Evolutionary conservation across 2,329 filamentous ascomycete species (phyloP).

Genomic region (Myriosclerotinia scirpicola): DNA sequence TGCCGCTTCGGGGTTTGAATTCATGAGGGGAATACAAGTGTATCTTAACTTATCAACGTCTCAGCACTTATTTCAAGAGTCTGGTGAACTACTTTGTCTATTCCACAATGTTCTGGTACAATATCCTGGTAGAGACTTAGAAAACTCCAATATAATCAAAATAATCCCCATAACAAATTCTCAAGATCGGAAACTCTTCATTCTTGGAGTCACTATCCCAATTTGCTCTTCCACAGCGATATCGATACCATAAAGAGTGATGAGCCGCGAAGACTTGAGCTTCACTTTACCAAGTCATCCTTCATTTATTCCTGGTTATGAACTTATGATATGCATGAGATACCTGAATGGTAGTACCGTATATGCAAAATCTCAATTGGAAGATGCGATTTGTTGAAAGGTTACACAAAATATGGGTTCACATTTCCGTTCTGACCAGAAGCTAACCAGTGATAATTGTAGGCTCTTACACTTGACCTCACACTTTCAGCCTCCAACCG

Average conservation of each 20-base stretch:
- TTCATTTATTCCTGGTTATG: neutral
- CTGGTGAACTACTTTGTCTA: neutral
- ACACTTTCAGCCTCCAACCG: no score
- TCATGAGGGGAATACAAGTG: neutral
- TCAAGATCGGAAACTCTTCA: no score
- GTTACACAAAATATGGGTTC: constrained; percentile 7
- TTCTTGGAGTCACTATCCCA: no score
- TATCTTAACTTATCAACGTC: neutral
- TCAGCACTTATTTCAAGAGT: neutral
- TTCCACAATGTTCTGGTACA: neutral
- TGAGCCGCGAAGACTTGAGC: neutral
- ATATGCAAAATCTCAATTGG: neutral
- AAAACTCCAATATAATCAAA: neutral
- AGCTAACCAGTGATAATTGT: neutral
- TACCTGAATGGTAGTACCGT: neutral
- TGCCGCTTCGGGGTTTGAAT: neutral
- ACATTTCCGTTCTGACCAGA: neutral
- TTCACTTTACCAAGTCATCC: neutral
- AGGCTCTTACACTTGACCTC: no score
- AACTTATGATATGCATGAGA: constrained; percentile 10
- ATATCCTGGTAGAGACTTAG: no score
- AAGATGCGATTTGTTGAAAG: constrained; percentile 12
- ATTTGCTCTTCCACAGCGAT: neutral
- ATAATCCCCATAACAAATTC: neutral
- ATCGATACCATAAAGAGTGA: neutral